phyloP scores from a whole-genome alignment of 192 early-diverging fungal species.

The Podila minutissima region DNA sequence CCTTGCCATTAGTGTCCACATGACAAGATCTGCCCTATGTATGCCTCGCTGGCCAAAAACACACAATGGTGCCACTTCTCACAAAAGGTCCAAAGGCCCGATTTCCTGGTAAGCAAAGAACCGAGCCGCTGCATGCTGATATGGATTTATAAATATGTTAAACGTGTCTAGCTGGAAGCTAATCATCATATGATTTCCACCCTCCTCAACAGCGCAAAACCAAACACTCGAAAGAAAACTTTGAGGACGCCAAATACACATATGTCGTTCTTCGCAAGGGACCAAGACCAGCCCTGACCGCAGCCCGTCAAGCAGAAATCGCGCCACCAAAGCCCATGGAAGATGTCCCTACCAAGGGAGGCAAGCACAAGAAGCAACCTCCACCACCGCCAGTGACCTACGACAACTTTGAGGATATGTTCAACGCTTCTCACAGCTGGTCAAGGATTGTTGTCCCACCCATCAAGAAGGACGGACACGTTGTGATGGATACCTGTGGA shows the following conservation, averaged over 20 bases:
- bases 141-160: background rate
- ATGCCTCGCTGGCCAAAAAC: conserved; percentile 52
- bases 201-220: conserved; percentile 61
- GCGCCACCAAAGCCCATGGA: background rate
- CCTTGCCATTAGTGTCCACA: conserved; percentile 69
- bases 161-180: too few relatives aligned
- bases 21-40: conserved; percentile 76
- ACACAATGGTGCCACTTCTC: conserved; percentile 86
- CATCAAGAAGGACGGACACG: conserved; percentile 80
- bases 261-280: conserved; percentile 83
- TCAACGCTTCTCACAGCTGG: conserved; percentile 65
- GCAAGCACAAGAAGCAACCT: conserved; percentile 36
- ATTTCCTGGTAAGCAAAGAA: conserved; percentile 56
- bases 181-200: background rate
- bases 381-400: conserved; percentile 43
- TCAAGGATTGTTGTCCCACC: conserved; percentile 79
- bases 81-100: conserved; percentile 75
- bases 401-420: conserved; percentile 31
- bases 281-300: conserved; percentile 47
- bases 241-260: conserved; percentile 81
- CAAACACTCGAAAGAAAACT: conserved; percentile 70
- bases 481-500: conserved; percentile 73
- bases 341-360: background rate
- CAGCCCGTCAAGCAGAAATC: background rate
- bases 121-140: background rate